These are phyloP conservation scores for Fusarium xylarioides DNA, from an alignment of 2,329 filamentous ascomycete species.

Conservation along the genomic window DNA sequence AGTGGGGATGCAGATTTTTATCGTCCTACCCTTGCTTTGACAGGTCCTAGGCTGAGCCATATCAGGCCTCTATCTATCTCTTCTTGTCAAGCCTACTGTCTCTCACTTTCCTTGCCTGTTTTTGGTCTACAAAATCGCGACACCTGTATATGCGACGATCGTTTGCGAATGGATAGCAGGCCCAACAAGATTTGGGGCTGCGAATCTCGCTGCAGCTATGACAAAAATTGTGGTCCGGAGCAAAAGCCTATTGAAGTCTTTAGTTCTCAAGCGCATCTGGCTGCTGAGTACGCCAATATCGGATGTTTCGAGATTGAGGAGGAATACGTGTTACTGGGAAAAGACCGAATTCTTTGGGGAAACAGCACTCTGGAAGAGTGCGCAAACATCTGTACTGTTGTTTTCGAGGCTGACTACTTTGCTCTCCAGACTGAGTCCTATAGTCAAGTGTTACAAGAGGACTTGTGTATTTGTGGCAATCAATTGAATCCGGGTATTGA, in stretches of 20 bases:
- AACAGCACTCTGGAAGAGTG: not conserved
- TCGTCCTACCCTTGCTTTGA: not conserved
- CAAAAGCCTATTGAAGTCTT: not conserved
- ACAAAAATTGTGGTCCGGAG: not conserved
- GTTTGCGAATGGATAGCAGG: not conserved
- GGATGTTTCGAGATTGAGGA: not conserved
- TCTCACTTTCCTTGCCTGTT: not conserved
- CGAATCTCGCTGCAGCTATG: not conserved
- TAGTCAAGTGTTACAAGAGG: not conserved
- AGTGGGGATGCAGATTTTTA: not conserved
- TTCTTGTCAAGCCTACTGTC: not conserved
- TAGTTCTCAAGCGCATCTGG: not conserved
- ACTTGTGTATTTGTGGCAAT: not conserved
- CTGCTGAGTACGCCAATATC: not conserved
- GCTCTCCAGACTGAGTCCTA: not conserved
- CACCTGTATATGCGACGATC: not conserved
- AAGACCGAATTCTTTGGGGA: too few relatives aligned
- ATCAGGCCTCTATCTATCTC: not conserved
- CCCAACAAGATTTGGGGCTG: rapidly evolving
- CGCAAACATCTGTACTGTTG: not conserved
- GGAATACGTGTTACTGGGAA: not conserved
- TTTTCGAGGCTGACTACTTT: not conserved
- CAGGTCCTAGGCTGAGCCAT: not conserved
- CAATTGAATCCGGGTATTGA: not conserved
- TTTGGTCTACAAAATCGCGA: not conserved